These are phyloP conservation scores for Teunomyces kruisii DNA, from an alignment of 805 yeast species.

Conservation along the genomic window DNA sequence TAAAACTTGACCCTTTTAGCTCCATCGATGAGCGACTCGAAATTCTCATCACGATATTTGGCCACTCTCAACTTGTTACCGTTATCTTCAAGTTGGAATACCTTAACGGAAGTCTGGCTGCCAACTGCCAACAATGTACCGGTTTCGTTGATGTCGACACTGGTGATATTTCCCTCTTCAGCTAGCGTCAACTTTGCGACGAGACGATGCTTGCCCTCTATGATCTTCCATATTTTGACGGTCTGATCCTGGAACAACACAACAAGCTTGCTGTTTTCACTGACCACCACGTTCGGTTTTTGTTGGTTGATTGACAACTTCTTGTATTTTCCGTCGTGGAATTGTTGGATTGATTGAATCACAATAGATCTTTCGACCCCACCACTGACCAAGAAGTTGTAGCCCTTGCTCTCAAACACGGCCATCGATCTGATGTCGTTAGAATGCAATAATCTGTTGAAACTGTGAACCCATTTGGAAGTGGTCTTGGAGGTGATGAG, in stretches of 20 bases:
- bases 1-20: slow-evolving; percentile 54
- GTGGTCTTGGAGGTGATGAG: slow-evolving; percentile 34
- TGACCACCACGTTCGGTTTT: slow-evolving; percentile 50
- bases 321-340: slow-evolving; percentile 68
- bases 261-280: slow-evolving; percentile 50
- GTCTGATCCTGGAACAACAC: slow-evolving; percentile 81
- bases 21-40: slow-evolving; percentile 49
- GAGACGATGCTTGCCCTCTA: slow-evolving; percentile 49
- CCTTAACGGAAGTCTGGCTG: slow-evolving; percentile 62
- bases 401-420: slow-evolving; percentile 64
- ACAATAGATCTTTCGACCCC: slow-evolving; percentile 77
- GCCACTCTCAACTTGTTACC: slow-evolving; percentile 44
- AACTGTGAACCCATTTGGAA: slow-evolving; percentile 71
- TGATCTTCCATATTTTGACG: slow-evolving; percentile 76
- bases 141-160: slow-evolving; percentile 62
- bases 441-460: slow-evolving; percentile 78
- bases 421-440: slow-evolving; percentile 81
- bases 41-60: slow-evolving; percentile 49
- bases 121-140: slow-evolving; percentile 72
- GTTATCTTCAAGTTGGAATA: slow-evolving; percentile 59
- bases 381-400: slow-evolving; percentile 72
- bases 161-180: slow-evolving; percentile 78
- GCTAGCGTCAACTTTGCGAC: slow-evolving; percentile 63
- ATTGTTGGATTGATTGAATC: slow-evolving; percentile 62
- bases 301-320: slow-evolving; percentile 68